Evolutionary conservation across 805 yeast genomes (phyloP).

Genomic region (Starmerella davenportii): DNA sequence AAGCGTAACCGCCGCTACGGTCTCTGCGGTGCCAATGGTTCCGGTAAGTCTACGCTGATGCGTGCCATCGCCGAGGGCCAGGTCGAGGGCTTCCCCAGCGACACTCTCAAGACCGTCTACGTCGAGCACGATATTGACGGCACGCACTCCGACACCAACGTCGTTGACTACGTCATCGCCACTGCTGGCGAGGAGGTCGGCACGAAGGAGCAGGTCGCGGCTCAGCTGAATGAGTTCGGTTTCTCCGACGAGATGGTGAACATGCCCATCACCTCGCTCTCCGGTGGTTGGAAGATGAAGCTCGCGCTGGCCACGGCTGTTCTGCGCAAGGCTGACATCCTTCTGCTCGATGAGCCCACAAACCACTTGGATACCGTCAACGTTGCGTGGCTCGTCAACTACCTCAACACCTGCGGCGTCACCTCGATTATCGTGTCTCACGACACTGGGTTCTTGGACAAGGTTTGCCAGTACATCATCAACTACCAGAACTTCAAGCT

Average conservation of each 20-base stretch:
- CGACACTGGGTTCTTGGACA: slow-evolving; percentile 98
- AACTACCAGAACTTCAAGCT: slow-evolving; percentile 99
- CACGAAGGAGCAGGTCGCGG: slow-evolving; percentile 51
- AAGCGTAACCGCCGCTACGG: slow-evolving; percentile 95
- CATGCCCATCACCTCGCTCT: slow-evolving; percentile 81
- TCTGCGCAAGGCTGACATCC: slow-evolving; percentile 91
- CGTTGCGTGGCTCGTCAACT: slow-evolving; percentile 99
- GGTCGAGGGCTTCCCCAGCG: slow-evolving; percentile 99
- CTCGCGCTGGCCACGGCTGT: slow-evolving; percentile 96
- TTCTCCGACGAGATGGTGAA: slow-evolving; percentile 77
- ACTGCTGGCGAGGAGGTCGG: slow-evolving; percentile 66
- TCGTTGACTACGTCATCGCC: slow-evolving; percentile 76
- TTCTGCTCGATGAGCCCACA: slow-evolving; percentile 92
- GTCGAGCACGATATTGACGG: slow-evolving; percentile 99
- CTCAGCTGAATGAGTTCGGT: slow-evolving; percentile 68
- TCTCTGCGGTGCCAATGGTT: slow-evolving; percentile 98
- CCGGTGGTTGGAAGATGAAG: slow-evolving; percentile 99
- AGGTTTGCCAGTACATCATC: slow-evolving; percentile 92
- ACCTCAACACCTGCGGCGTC: slow-evolving; percentile 95
- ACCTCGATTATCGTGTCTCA: slow-evolving; percentile 97
- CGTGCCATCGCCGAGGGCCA: slow-evolving; percentile 94
- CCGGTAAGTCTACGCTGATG: slow-evolving; percentile 98
- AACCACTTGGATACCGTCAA: slow-evolving; percentile 98
- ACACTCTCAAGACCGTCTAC: slow-evolving; percentile 96
- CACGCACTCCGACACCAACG: slow-evolving; percentile 89